phyloP scores from a whole-genome alignment of 1,284 basidiomycete genomes.

The Irpex rosettiformis region DNA sequence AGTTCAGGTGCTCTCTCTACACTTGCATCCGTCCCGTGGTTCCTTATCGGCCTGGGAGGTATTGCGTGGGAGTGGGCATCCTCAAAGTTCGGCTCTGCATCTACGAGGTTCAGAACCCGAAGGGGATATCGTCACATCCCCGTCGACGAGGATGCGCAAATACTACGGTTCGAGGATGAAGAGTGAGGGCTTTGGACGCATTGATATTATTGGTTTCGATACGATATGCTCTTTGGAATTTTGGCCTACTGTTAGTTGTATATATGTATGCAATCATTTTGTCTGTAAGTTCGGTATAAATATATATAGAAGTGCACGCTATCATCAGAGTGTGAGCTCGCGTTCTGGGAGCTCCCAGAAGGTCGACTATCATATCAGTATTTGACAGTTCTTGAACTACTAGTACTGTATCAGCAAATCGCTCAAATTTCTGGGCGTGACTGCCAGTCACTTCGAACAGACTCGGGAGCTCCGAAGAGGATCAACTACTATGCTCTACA shows the following conservation, averaged over 20 bases:
- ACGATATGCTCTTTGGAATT: background rate
- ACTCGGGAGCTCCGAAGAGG: too few species aligned
- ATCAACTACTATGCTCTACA: too few species aligned
- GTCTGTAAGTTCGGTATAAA: background rate
- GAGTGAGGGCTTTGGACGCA: conserved; percentile 35
- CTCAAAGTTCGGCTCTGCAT: conserved; percentile 41
- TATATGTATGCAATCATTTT: background rate
- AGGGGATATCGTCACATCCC: conserved; percentile 80
- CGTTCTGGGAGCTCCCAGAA: background rate
- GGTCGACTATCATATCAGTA: too few species aligned
- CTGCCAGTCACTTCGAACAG: too few species aligned
- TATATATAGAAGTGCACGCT: background rate
- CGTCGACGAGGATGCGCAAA: conserved; percentile 87
- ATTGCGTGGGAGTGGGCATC: conserved; percentile 69
- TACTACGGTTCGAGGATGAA: conserved; percentile 79
- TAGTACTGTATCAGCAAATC: too few species aligned
- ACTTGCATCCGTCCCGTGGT: conserved; percentile 84
- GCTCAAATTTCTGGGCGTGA: too few species aligned
- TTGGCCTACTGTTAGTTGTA: background rate
- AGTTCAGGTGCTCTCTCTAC: conserved; percentile 60
- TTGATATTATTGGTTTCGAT: background rate
- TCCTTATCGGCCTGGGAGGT: conserved; percentile 72
- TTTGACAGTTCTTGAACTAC: too few species aligned
- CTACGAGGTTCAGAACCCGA: conserved; percentile 42
- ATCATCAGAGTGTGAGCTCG: background rate